Evolutionary conservation across 2,329 filamentous ascomycete species (phyloP).

Genomic region (Alternaria dauci): DNA sequence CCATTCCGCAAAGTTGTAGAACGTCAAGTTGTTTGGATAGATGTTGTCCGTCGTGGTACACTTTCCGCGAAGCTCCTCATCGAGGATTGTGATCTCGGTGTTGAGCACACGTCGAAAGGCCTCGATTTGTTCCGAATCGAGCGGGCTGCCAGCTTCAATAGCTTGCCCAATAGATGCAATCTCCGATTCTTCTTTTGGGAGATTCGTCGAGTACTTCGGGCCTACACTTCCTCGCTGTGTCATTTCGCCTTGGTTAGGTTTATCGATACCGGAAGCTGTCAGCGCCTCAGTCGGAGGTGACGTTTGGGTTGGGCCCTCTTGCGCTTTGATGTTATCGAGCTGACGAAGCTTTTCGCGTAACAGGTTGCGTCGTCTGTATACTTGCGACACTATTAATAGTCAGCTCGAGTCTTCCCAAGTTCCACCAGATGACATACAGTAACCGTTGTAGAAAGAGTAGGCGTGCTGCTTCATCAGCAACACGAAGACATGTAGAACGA

Average conservation of each 20-base stretch:
- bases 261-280: constrained; percentile 28
- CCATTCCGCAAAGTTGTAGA: constrained; percentile 74
- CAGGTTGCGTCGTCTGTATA: constrained; percentile 60
- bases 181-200: constrained; percentile 61
- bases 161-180: constrained; percentile 68
- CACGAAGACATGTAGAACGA: constrained; percentile 75
- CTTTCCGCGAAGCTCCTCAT: constrained; percentile 72
- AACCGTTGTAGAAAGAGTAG: constrained; percentile 80
- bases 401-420: neutral
- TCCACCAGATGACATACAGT: constrained; percentile 53
- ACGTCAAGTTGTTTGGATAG: constrained; percentile 75
- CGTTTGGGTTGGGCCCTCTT: constrained; percentile 49
- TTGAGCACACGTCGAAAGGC: constrained; percentile 72
- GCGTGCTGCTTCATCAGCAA: constrained; percentile 88
- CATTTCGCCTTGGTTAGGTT: constrained; percentile 8
- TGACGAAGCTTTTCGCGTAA: constrained; percentile 63
- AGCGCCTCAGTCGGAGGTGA: constrained; percentile 9
- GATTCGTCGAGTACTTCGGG: constrained; percentile 54
- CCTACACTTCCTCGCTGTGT: constrained; percentile 46
- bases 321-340: constrained; percentile 63
- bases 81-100: constrained; percentile 70
- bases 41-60: constrained; percentile 58
- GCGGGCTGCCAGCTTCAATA: constrained; percentile 67
- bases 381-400: constrained; percentile 45
- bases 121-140: constrained; percentile 69